Base-by-base conservation (phyloP, 75 land plant species). In the Isoetes taiwanensis region DNA sequence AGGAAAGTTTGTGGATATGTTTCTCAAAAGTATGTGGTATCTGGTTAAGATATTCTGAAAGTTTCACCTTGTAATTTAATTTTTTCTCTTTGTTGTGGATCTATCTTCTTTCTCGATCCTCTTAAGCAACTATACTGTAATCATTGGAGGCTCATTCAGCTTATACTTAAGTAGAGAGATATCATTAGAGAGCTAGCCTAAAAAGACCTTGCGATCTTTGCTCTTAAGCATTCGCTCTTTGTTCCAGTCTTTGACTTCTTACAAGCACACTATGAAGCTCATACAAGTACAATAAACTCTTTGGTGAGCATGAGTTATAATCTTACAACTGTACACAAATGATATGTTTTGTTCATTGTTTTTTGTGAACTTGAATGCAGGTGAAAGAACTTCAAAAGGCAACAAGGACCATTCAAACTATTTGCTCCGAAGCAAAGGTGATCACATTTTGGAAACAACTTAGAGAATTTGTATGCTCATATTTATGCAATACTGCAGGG, bases 341-440 rank as follows among this genome's bases (percentile, higher is more conserved):
- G 3, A 53, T 27, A 57, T 27, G 25, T 16, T 57, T 57, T 57
- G 3, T 1, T 32, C 21, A 42, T 25, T 32, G 57, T 56, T 17
- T 20, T 19, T 9, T 35, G 19, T 55, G 2, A 19, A 40, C 17
- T 12, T 57, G 9, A 10, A 34, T 30, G 10, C 65, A 89, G 96
- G 72, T 90, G 20, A 85, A 71, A 61, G 82, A 90, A 30, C 84
- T 90, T 23, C 97, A 90, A 58, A 90, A 80, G 54, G 97, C 97
- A 14, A 90, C 97, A 23, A 70, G 93, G 66, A 82, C 75, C 2
- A 67, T 86, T 14, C 97, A 90, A 42, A 73, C 81, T 11, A 64
- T 90, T n/a, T 90, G 97, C 57, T 83, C 84, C 43, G 97, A 90
- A 52, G 97, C 93, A 28, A 90, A 90, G 87, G 96, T 85, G 30